A percentile compares a stretch with the other conserved stretches of the same genome.
These are phyloP conservation scores for Fusarium sp. DNA, from an alignment of 2,329 filamentous ascomycete genomes.

Conservation along the genomic window DNA sequence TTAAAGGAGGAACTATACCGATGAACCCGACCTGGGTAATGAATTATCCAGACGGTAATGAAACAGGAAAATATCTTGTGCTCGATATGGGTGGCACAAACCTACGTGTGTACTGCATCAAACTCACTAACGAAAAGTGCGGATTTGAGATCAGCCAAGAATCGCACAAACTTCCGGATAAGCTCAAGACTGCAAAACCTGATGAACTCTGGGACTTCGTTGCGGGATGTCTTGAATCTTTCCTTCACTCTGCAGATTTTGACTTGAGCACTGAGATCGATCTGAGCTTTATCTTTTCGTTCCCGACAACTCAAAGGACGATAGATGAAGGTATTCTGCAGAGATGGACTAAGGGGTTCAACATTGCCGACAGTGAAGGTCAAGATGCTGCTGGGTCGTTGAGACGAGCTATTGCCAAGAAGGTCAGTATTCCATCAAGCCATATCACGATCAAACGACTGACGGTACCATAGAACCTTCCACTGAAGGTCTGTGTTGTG, in stretches of 20 bases:
- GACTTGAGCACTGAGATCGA: background rate
- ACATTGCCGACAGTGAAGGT: conserved; percentile 91
- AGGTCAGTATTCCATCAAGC: conserved; percentile 46
- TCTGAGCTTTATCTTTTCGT: conserved; percentile 90
- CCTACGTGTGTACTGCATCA: background rate
- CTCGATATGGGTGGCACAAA: conserved; percentile 16
- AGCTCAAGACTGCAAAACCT: background rate
- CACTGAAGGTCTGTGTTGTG: conserved; percentile 90
- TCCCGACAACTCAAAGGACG: conserved; percentile 91
- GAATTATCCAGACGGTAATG: conserved; percentile 9
- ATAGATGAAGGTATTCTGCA: conserved; percentile 93
- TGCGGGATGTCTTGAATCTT: background rate
- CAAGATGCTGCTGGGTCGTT: conserved; percentile 90
- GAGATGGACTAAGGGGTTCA: conserved; percentile 97
- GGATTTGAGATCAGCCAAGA: background rate
- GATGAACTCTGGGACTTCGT: conserved; percentile 15
- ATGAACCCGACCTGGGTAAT: conserved; percentile 28
- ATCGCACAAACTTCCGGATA: background rate
- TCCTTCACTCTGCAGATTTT: background rate
- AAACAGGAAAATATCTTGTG: conserved; percentile 6
- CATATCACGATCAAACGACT: background rate
- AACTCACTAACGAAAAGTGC: background rate
- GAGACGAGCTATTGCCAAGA: conserved; percentile 77
- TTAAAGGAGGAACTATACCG: conserved; percentile 1
- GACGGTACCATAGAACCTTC: conserved; percentile 72